phyloP scores from a whole-genome alignment of 805 yeast species.

The Zygoascus biomembranicola region DNA sequence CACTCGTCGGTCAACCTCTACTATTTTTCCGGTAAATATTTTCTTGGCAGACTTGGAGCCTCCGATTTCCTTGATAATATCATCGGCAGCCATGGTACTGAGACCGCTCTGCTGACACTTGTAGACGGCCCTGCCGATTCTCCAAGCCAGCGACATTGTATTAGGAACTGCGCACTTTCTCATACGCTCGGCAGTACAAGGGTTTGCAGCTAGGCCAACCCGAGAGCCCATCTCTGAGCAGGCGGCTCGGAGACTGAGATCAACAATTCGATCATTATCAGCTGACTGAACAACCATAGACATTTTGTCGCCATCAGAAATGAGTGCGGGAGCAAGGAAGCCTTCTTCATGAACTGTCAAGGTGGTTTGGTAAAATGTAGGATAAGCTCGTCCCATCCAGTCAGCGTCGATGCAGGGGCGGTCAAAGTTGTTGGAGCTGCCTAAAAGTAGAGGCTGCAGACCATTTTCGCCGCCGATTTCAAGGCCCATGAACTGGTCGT shows the following conservation, averaged over 20 bases:
- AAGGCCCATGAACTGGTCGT: background rate
- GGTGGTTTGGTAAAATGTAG: slow-evolving; percentile 35
- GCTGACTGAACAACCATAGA: slow-evolving; percentile 15
- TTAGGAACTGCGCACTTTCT: slow-evolving; percentile 26
- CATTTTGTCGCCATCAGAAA: slow-evolving; percentile 34
- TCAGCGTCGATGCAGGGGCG: slow-evolving; percentile 29
- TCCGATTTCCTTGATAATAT: slow-evolving; percentile 33
- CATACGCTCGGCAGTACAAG: slow-evolving; percentile 28
- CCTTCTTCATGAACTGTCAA: slow-evolving; percentile 3
- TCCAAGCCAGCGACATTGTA: slow-evolving; percentile 38
- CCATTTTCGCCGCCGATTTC: slow-evolving; percentile 25
- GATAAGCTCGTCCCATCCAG: slow-evolving; percentile 43
- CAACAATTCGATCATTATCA: slow-evolving; percentile 27
- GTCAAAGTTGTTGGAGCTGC: background rate
- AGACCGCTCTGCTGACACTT: slow-evolving; percentile 33
- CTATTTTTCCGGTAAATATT: slow-evolving; percentile 36
- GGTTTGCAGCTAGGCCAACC: slow-evolving; percentile 32
- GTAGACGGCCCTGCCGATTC: slow-evolving; percentile 38
- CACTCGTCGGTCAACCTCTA: slow-evolving; percentile 35
- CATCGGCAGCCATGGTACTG: slow-evolving; percentile 29
- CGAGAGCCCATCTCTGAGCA: slow-evolving; percentile 36
- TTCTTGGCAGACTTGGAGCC: slow-evolving; percentile 27
- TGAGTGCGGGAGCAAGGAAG: slow-evolving; percentile 15
- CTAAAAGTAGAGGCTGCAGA: slow-evolving; percentile 12
- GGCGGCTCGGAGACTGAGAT: slow-evolving; percentile 35